These are phyloP conservation scores for Micractinium conductrix DNA, from an alignment of 139 green algal genomes.

Conservation along the genomic window DNA sequence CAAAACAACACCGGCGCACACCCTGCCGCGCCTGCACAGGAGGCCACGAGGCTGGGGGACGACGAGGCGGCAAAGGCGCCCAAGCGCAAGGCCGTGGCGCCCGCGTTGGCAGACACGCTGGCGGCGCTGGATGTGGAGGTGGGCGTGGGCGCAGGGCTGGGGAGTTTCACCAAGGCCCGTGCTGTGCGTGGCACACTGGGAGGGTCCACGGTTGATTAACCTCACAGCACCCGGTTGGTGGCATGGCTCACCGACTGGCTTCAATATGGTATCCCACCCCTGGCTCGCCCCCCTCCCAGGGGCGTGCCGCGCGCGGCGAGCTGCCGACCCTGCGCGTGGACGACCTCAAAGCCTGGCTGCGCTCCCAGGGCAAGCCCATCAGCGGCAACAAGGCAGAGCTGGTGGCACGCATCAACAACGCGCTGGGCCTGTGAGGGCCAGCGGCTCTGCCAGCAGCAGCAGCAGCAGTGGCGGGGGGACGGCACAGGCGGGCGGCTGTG, in stretches of 20 bases:
- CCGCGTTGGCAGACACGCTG: not conserved
- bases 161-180: too few relatives aligned
- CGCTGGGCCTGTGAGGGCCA: conserved; percentile 16
- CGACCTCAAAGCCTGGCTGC: conserved; percentile 32
- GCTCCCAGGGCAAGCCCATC: not conserved
- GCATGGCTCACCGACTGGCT: too few relatives aligned
- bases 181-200: not conserved
- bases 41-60: not conserved
- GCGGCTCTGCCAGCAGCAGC: too few relatives aligned
- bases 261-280: not conserved
- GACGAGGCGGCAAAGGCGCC: conserved; percentile 16
- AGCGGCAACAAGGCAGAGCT: conserved; percentile 39
- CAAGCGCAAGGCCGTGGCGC: conserved; percentile 17
- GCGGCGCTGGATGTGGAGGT: conserved; percentile 19
- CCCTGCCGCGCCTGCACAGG: not conserved
- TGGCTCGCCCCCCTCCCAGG: too few relatives aligned
- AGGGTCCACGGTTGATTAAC: not conserved
- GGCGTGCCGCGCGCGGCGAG: too few relatives aligned
- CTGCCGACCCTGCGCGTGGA: conserved; percentile 21
- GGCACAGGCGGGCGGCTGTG: too few relatives aligned
- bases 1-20: not conserved
- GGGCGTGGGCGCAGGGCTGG: too few relatives aligned
- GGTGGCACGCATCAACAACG: conserved; percentile 22
- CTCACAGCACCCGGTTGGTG: too few relatives aligned
- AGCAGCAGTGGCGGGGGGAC: too few relatives aligned